Base-by-base conservation (phyloP, 2,329 filamentous ascomycete genomes). In the Incumbomyces lentus region DNA sequence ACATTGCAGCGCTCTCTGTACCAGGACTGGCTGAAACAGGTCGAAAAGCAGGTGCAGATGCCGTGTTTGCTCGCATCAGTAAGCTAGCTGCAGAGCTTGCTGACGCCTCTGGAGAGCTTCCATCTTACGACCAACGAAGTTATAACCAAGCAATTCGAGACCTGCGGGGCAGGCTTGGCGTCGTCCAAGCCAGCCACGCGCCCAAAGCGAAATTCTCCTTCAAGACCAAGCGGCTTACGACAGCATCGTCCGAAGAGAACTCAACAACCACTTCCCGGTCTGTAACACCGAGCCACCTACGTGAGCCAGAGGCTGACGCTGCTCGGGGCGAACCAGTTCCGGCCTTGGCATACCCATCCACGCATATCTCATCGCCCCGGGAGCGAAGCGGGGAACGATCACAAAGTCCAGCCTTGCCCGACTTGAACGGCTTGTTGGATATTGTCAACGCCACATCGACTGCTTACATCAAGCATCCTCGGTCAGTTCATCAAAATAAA, bases 201-300 rank as follows among this genome's bases (percentile, higher is more conserved):
- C 86, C 88, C 6, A 84, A 82, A 55, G 77, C 81, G 10, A 86
- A 87, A 51, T 95, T 95, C 66, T 78, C 84, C 45, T 95, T 95
- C 72, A 93, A 81, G 60, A 51, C 52, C 3, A 69, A 68, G 49
- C 79, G 76, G 52, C 77, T 73, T 50, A 57, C 64, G 1, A 67
- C 66, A 5, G 57, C 59, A 2, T 68, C 68, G 2, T 62, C 61
- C 30, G 60, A 63, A n/a, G 17, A 7, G 12, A 40, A 49, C 13
- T 47, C 49, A 40, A 16, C 38, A 35, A 40, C 36, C 17, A 46
- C 36, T 22, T 40, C 36, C 12, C 7, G 36, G 16, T 46, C 44
- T 2, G 44, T 40, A 6, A 52, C 51, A 19, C 50, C 52, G 4
- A 49, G 44, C 19, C 49, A 48, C 17, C 40, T 48, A 33, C 49